Conservation (phyloP, 176 grass and related monocot genomes). For the Areca catechu region DNA sequence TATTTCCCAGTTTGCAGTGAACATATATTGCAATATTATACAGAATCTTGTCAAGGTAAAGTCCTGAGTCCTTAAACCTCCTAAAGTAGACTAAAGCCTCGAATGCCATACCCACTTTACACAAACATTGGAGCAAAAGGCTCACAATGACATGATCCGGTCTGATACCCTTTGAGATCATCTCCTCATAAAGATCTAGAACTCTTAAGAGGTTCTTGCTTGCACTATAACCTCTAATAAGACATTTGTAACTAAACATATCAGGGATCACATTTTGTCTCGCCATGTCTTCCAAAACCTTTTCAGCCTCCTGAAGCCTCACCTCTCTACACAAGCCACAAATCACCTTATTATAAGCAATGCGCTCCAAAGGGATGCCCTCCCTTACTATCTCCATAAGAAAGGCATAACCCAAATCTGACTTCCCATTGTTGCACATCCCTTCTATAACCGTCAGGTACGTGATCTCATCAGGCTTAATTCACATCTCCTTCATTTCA, state of each 20-base stretch:
- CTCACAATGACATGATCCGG: slow-evolving; percentile 31
- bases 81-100: slow-evolving; percentile 40
- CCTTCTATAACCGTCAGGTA: slow-evolving; percentile 49
- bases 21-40: slow-evolving; percentile 61
- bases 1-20: slow-evolving; percentile 44
- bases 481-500: slow-evolving; percentile 35
- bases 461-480: slow-evolving; percentile 32
- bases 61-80: slow-evolving; percentile 44
- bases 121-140: slow-evolving; percentile 45
- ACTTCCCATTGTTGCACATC: slow-evolving; percentile 37
- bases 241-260: slow-evolving; percentile 42
- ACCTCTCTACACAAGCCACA: slow-evolving; percentile 57
- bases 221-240: slow-evolving; percentile 55
- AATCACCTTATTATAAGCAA: slow-evolving; percentile 69
- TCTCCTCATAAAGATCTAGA: slow-evolving; percentile 43
- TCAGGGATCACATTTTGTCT: slow-evolving; percentile 25
- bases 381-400: slow-evolving; percentile 31
- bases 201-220: slow-evolving; percentile 35
- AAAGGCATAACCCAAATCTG: slow-evolving; percentile 29
- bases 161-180: slow-evolving; percentile 42
- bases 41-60: slow-evolving; percentile 43
- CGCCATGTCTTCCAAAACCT: slow-evolving; percentile 50
- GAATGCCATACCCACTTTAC: slow-evolving; percentile 36
- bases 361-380: slow-evolving; percentile 20
- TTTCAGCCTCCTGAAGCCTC: slow-evolving; percentile 51